These are phyloP conservation scores for Posidonia australis DNA, from an alignment of 106 monocot species.

Conservation along the genomic window DNA sequence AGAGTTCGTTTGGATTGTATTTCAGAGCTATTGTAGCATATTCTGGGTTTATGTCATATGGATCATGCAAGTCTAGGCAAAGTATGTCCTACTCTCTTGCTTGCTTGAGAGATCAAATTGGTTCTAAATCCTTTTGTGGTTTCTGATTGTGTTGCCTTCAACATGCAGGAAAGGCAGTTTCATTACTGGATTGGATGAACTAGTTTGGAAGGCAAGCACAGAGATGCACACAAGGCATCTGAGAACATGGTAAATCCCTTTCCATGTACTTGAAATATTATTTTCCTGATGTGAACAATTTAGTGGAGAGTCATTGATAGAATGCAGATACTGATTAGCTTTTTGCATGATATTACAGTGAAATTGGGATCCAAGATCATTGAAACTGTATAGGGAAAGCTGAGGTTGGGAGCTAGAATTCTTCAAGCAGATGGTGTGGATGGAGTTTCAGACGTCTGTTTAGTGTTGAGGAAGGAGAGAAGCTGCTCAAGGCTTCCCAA, in stretches of 20 bases:
- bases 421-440: constrained; percentile 23
- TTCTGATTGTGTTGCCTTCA: too few species aligned
- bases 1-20: not conserved
- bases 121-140: not conserved
- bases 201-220: constrained; percentile 19
- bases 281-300: too few species aligned
- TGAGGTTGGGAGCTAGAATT: too few species aligned
- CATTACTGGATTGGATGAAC: constrained; percentile 5
- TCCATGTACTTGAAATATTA: not conserved
- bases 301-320: too few species aligned
- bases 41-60: too few species aligned
- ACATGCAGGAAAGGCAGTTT: not conserved
- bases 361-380: too few species aligned
- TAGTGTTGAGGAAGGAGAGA: constrained; percentile 19
- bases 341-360: not conserved
- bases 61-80: too few species aligned
- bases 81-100: not conserved
- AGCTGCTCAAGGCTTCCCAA: too few species aligned
- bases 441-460: constrained; percentile 12
- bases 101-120: not conserved
- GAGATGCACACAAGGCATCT: constrained; percentile 7
- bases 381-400: too few species aligned
- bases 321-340: not conserved
- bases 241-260: constrained; percentile 14
- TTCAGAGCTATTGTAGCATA: not conserved